phyloP scores from a whole-genome alignment of 768 basidiomycete species.

The Tremella mesenterica region DNA sequence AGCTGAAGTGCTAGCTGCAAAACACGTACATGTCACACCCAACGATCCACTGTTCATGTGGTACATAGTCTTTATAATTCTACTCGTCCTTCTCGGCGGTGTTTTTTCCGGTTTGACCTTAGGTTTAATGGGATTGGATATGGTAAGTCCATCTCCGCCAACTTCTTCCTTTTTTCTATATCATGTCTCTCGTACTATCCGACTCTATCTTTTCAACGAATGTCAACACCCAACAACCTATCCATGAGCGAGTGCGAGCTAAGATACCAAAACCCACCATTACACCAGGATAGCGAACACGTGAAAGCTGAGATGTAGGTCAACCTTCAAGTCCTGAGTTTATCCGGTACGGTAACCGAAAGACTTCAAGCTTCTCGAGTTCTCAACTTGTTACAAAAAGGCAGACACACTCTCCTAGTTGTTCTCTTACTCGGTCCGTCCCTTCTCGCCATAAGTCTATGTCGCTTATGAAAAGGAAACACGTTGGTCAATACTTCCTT shows the following conservation, averaged over 20 bases:
- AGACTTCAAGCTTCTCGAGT: conserved; percentile 27
- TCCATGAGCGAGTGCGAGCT: no score
- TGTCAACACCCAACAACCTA: no score
- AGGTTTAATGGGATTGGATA: conserved; percentile 35
- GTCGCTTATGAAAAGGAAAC: conserved; percentile 15
- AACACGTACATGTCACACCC: conserved; percentile 33
- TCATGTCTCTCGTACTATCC: background rate
- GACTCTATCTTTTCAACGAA: background rate
- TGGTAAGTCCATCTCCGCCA: conserved; percentile 10
- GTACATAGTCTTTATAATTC: conserved; percentile 25
- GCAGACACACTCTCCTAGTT: conserved; percentile 36
- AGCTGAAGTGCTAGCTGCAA: no score
- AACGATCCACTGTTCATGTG: conserved; percentile 23
- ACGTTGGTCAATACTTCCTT: conserved; percentile 36
- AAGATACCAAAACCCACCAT: no score
- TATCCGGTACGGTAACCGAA: conserved; percentile 30
- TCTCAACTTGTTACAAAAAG: conserved; percentile 19
- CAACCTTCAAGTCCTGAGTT: conserved; percentile 34
- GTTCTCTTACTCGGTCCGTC: conserved; percentile 31
- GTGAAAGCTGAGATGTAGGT: conserved; percentile 16
- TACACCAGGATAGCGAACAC: background rate
- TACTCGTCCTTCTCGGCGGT: conserved; percentile 27
- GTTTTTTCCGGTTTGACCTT: conserved; percentile 33
- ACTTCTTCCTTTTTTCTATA: background rate
- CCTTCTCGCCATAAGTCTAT: background rate